Evolutionary conservation across 108 stramenopile species (phyloP).

Genomic region (Schizochytrium sp.): DNA sequence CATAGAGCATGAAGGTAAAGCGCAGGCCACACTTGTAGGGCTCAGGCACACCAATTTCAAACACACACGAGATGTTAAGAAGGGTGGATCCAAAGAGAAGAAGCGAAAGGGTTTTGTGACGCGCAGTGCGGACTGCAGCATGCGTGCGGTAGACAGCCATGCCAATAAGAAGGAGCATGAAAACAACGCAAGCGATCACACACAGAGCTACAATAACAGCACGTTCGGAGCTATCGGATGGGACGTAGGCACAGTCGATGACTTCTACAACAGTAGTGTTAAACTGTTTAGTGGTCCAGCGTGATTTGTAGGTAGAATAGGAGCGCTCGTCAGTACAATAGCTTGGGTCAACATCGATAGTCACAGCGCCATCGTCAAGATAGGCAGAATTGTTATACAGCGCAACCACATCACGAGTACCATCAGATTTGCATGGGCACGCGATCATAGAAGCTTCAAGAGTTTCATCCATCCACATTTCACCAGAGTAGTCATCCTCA

Average conservation of each 20-base stretch:
- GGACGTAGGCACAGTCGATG: conserved; percentile 13
- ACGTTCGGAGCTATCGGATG: background rate
- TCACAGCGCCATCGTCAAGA: background rate
- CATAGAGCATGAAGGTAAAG: conserved; percentile 20
- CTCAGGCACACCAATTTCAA: background rate
- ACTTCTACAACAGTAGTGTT: background rate
- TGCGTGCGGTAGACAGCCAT: background rate
- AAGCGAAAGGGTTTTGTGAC: background rate
- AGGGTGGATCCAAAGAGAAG: background rate
- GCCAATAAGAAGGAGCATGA: background rate
- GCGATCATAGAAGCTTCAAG: background rate
- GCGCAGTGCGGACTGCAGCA: conserved; percentile 21
- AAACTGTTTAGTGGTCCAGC: background rate
- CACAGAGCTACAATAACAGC: background rate
- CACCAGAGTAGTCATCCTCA: background rate
- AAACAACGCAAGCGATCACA: background rate
- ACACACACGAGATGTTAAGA: background rate
- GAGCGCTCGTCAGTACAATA: background rate
- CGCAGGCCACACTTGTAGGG: conserved; percentile 11
- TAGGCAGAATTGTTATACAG: conserved; percentile 2
- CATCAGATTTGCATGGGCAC: conserved; percentile 32
- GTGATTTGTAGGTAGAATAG: background rate
- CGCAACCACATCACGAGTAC: background rate
- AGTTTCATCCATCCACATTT: background rate
- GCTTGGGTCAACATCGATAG: conserved; percentile 25